A percentile compares a stretch with the other conserved stretches of the same genome.
Conservation (phyloP, 352 stramenopile species). For the Thalassiosira hispida region DNA sequence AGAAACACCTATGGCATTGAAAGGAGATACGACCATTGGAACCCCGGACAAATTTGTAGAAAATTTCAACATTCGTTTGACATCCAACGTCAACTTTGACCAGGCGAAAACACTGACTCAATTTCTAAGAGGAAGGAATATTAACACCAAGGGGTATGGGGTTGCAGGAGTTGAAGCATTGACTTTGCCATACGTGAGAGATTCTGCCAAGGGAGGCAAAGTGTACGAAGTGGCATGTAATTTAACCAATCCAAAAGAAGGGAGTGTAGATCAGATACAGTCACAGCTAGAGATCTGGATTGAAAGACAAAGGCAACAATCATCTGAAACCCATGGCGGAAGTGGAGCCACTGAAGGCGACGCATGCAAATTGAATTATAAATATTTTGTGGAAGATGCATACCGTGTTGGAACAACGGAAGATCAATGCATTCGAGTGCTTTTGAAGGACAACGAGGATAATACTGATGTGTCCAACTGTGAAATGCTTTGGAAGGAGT, state of each 20-base stretch:
- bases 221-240: conserved; percentile 82
- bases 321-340: not conserved
- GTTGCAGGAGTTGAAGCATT: conserved; percentile 77
- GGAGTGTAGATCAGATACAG: conserved; percentile 49
- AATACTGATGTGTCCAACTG: conserved; percentile 12
- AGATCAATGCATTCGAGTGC: conserved; percentile 58
- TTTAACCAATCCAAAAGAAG: conserved; percentile 56
- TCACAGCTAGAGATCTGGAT: conserved; percentile 57
- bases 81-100: conserved; percentile 32
- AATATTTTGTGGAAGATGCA: conserved; percentile 54
- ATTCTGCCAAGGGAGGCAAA: conserved; percentile 9
- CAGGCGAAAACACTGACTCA: conserved; percentile 67
- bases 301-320: conserved; percentile 21
- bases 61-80: conserved; percentile 84
- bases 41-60: conserved; percentile 74
- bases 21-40: conserved; percentile 62
- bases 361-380: too few relatives aligned
- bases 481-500: conserved; percentile 23
- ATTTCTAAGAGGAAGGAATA: conserved; percentile 60
- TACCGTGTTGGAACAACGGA: conserved; percentile 80
- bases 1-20: not conserved
- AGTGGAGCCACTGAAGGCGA: not conserved
- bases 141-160: conserved; percentile 54
- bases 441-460: conserved; percentile 23
- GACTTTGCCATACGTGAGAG: conserved; percentile 68